Evolutionary conservation across 108 stramenopile genomes (phyloP), one percentile per base, ranked within the genome.

Genomic region (Mayamaea pseudoterrestris): DNA sequence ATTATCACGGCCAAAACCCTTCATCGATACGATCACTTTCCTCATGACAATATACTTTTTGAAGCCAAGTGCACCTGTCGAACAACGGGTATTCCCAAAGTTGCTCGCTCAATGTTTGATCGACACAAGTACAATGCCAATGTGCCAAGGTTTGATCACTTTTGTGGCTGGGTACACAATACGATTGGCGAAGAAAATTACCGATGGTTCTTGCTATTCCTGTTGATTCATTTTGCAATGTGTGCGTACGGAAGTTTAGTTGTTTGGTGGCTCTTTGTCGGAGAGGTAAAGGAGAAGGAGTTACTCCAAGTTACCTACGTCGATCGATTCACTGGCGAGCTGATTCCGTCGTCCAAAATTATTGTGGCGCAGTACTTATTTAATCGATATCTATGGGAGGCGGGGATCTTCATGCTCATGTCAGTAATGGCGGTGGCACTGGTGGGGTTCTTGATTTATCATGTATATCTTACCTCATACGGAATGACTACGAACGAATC

Each of bases 171-270:
- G 93, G 32, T 90, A 0, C 60, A 74, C 62, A 78, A 88, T 41
- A 68, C 84, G 16, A 69, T 90, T 50, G 93, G 93, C 5, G 86
- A 86, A 65, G 78, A 84, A 39, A 94, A 94, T 44, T 90, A 94
- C 54, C 73, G 93, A 22, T 84, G 63, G 55, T 94, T 94, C 42
- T 56, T 90, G 3, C 39, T 84, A 0, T 93, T 93, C 49, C 52
- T 93, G 0, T 32, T 53, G 17, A 50, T 81, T 0, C 92, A 93
- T 61, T 71, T 82, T 6, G 51, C 49, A 12, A 85, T 90, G 83
- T 84, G 83, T 43, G 34, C 53, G 13, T 93, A 93, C 46, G 92
- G 88, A 26, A 58, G 73, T 5, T 32, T 54, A 2, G 52, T 80
- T 17, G 42, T 35, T 13, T 42, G 17, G 13, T 28, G 18, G 1